These are phyloP conservation scores for Trichoderma citrinoviride DNA, from an alignment of 2,329 filamentous ascomycete genomes.

Conservation along the genomic window DNA sequence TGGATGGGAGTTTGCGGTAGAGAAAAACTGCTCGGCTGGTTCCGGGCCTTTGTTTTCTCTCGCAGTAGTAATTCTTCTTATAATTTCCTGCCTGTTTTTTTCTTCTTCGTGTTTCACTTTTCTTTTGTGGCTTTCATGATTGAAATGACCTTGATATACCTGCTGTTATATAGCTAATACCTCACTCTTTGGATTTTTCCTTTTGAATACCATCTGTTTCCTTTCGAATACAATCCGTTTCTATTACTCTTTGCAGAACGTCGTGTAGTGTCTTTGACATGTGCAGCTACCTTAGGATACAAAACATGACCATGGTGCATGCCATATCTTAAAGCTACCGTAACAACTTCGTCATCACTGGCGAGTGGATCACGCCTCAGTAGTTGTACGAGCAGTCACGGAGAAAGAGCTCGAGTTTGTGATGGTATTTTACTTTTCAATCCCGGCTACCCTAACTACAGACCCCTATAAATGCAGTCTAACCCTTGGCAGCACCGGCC, in stretches of 20 bases:
- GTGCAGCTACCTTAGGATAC: too few species aligned
- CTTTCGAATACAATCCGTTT: neutral
- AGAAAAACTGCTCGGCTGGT: constrained; percentile 9
- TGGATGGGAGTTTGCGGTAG: neutral
- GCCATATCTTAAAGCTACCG: too few species aligned
- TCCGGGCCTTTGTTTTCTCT: neutral
- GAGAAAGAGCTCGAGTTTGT: neutral
- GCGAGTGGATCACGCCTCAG: too few species aligned
- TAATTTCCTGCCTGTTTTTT: neutral
- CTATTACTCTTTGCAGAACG: neutral
- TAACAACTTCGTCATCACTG: too few species aligned
- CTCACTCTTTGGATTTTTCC: neutral
- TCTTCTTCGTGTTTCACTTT: neutral
- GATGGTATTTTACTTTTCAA: constrained; percentile 14
- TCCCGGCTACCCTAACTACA: constrained; percentile 15
- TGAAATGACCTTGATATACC: neutral
- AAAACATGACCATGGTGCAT: too few species aligned
- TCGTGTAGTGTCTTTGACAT: neutral
- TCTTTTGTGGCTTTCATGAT: neutral
- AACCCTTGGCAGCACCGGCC: constrained; percentile 76
- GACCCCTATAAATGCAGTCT: constrained; percentile 28
- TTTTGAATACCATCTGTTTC: neutral
- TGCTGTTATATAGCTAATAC: neutral
- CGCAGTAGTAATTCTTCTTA: neutral
- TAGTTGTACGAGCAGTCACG: neutral